Percentiles rank a stretch among this genome's conserved stretches.
phyloP scores from a whole-genome alignment of 495 filamentous ascomycete genomes.

The Penicillium silybi region DNA sequence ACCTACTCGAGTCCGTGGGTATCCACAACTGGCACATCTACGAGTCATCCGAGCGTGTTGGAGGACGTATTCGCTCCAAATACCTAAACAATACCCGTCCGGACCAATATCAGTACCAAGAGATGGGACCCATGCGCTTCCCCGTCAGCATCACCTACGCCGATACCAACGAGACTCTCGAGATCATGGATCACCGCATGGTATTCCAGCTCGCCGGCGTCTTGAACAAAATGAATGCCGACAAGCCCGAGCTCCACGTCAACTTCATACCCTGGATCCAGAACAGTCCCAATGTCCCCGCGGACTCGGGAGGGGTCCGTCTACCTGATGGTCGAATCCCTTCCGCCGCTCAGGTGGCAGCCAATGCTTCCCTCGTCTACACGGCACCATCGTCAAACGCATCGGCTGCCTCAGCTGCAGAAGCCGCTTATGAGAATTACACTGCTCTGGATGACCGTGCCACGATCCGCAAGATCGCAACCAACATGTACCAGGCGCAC shows the following conservation, averaged over 20 bases:
- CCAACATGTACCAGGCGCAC: constrained; percentile 63
- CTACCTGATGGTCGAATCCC: constrained; percentile 45
- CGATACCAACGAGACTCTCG: constrained; percentile 50
- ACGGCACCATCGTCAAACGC: constrained; percentile 26
- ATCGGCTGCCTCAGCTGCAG: constrained; percentile 34
- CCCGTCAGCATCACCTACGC: constrained; percentile 46
- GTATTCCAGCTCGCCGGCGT: constrained; percentile 59
- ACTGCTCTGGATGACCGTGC: constrained; percentile 20
- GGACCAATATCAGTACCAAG: constrained; percentile 67
- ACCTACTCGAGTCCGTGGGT: constrained; percentile 49
- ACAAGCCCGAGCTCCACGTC: constrained; percentile 49
- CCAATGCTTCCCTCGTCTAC: constrained; percentile 29
- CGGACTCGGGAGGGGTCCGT: constrained; percentile 49
- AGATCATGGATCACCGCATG: constrained; percentile 56
- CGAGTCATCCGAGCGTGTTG: constrained; percentile 48
- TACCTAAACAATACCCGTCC: constrained; percentile 54
- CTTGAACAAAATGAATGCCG: constrained; percentile 54
- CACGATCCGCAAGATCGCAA: constrained; percentile 42
- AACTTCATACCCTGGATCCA: constrained; percentile 67
- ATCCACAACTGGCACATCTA: constrained; percentile 53
- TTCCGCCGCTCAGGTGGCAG: constrained; percentile 32
- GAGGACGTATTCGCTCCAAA: constrained; percentile 58
- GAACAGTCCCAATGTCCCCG: constrained; percentile 47
- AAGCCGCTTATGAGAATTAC: constrained; percentile 28
- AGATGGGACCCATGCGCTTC: constrained; percentile 74